Conservation (phyloP, 345 rosid species). For the Hypericum perforatum region DNA sequence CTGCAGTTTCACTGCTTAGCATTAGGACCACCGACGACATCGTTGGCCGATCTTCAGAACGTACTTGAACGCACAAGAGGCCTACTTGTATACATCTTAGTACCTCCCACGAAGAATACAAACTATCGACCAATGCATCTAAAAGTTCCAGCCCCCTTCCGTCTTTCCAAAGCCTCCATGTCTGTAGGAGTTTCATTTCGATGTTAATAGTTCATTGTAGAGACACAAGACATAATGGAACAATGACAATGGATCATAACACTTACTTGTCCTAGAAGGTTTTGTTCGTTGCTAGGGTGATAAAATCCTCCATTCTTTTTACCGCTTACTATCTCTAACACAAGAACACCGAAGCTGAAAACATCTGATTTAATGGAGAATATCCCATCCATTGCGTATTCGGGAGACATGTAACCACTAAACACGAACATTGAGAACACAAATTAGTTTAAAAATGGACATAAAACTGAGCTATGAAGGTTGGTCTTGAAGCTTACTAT, state of each 20-base stretch:
- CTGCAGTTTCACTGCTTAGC: slow-evolving; percentile 54
- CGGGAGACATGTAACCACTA: slow-evolving; percentile 10
- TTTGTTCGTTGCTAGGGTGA: neutral
- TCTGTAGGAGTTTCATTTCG: slow-evolving; percentile 18
- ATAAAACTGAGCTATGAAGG: no score
- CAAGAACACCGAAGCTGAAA: slow-evolving; percentile 6
- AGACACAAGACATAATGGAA: no score
- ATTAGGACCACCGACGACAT: slow-evolving; percentile 57
- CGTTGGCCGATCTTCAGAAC: slow-evolving; percentile 56
- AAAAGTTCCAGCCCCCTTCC: slow-evolving; percentile 39
- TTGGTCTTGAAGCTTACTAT: slow-evolving; percentile 38
- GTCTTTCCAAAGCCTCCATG: slow-evolving; percentile 61
- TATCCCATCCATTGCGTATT: slow-evolving; percentile 6
- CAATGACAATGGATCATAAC: no score
- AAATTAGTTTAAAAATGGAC: neutral
- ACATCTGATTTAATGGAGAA: slow-evolving; percentile 5
- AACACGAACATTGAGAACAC: neutral
- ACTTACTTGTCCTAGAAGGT: slow-evolving; percentile 10
- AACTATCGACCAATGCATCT: slow-evolving; percentile 27
- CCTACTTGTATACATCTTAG: slow-evolving; percentile 74
- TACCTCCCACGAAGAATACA: slow-evolving; percentile 36
- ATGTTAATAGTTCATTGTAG: no score
- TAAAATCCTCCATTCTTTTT: slow-evolving; percentile 6
- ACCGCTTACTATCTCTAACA: slow-evolving; percentile 3
- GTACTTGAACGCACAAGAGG: slow-evolving; percentile 69